Percentiles rank a stretch among this genome's conserved stretches.
Conservation (phyloP, 139 green algal genomes). For the Deuterostichococcus epilithicus region DNA sequence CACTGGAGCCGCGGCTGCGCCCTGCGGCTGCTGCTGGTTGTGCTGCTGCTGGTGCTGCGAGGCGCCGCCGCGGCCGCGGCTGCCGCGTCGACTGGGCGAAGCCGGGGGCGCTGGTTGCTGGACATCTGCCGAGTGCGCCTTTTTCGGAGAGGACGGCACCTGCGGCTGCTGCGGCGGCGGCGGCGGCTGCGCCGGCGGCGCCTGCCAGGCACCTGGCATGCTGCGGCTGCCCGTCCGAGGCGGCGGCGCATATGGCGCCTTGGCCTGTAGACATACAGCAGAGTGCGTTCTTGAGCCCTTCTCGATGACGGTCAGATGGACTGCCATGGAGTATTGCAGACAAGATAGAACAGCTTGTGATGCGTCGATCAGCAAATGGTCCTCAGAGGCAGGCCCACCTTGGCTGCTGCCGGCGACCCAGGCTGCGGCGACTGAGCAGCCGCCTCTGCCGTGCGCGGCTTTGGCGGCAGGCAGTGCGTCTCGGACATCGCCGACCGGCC, state of each 20-base stretch:
- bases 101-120: constrained; percentile 1
- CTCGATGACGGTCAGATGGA: too few species aligned
- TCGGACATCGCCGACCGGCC: neutral
- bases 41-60: constrained; percentile 1
- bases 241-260: too few species aligned
- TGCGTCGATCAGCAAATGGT: too few species aligned
- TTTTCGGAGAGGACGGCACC: neutral
- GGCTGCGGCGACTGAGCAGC: too few species aligned
- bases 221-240: too few species aligned
- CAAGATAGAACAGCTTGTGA: too few species aligned
- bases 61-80: neutral
- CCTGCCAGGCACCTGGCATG: too few species aligned
- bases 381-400: too few species aligned
- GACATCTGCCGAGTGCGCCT: neutral
- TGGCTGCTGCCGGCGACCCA: too few species aligned
- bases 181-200: neutral
- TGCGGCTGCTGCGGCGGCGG: neutral
- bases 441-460: neutral
- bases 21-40: neutral
- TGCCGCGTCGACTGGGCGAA: neutral
- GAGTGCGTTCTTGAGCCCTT: too few species aligned
- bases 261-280: too few species aligned
- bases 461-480: neutral
- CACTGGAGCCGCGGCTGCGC: neutral
- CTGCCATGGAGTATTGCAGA: too few species aligned